Conservation (phyloP, 495 filamentous ascomycete species). For the Neurospora sp. region DNA sequence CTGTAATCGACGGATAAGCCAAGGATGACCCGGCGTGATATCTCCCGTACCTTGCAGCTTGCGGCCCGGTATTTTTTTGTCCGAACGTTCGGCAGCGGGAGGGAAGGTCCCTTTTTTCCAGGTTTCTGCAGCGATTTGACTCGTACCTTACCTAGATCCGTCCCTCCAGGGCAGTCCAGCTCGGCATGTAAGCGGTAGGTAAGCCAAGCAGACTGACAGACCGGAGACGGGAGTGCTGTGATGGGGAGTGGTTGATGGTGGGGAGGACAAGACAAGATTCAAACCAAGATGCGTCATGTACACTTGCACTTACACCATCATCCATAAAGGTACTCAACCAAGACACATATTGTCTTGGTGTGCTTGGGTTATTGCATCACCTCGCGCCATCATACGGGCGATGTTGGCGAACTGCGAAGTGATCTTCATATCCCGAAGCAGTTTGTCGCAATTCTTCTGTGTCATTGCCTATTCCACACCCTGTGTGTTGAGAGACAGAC, state of each 20-base stretch:
- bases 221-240: not conserved
- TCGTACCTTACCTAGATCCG: too few species aligned
- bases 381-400: not conserved
- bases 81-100: not conserved
- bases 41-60: not conserved
- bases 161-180: not conserved
- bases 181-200: not conserved
- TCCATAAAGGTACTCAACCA: not conserved
- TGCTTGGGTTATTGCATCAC: not conserved
- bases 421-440: not conserved
- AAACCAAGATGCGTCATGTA: not conserved
- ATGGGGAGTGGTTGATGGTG: not conserved
- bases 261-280: not conserved
- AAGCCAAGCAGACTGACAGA: not conserved
- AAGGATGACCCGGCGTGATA: not conserved
- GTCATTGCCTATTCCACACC: not conserved
- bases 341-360: not conserved
- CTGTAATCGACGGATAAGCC: not conserved
- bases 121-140: not conserved
- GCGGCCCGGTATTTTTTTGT: not conserved
- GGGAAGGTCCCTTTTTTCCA: not conserved
- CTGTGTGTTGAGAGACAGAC: not conserved
- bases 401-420: not conserved
- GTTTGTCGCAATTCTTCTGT: not conserved
- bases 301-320: not conserved